Base-by-base conservation (phyloP, 805 yeast genomes). In the Candida gorgasii region DNA sequence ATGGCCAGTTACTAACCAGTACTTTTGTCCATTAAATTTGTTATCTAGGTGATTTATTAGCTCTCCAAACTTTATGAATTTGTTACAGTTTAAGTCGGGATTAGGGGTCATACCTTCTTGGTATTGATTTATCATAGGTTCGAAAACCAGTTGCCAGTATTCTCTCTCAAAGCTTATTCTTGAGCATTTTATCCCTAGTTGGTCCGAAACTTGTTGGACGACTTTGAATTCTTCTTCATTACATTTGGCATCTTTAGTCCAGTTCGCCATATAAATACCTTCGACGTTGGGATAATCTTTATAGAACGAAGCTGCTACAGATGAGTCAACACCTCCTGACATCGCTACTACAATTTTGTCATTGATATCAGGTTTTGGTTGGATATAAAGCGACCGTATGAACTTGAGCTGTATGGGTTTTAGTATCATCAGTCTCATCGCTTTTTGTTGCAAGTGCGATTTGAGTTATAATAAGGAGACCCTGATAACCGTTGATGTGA, bases 301-400 rank as follows among this genome's bases (percentile, higher is more conserved):
- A 51, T 73, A 81, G 46, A 86, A 43, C 0, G 86, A 80, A 0
- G 98, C 97, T 2, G 86, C 78, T 1, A 90, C 89, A 1, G 97
- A 84, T 0, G 97, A 90, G 62, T 93, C 99, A 1, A 93, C 98
- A 0, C 99, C 99, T 0, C 96, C 86, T 1, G 97, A 88, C 96
- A 93, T 87, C 6, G 98, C 97, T 4, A 93, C 79, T 15, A 86
- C 66, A 16, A 92, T 76, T 41, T 75, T 78, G 53, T 87, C 96
- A 23, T 71, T 59, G 8, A 49, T 49, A 0, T 52, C 14, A 6
- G 53, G 53, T 18, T 36, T 36, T 2, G 49, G 43, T 24, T 44
- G 49, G 4, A 30, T 17, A 22, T 44, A 42, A n/a, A n/a, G n/a
- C n/a, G n/a, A n/a, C n/a, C n/a, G n/a, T n/a, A n/a, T n/a, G n/a